A percentile compares a stretch with the other conserved stretches of the same genome.
Evolutionary conservation across 2,329 filamentous ascomycete species (phyloP).

Genomic region (Neonectria magnoliae): DNA sequence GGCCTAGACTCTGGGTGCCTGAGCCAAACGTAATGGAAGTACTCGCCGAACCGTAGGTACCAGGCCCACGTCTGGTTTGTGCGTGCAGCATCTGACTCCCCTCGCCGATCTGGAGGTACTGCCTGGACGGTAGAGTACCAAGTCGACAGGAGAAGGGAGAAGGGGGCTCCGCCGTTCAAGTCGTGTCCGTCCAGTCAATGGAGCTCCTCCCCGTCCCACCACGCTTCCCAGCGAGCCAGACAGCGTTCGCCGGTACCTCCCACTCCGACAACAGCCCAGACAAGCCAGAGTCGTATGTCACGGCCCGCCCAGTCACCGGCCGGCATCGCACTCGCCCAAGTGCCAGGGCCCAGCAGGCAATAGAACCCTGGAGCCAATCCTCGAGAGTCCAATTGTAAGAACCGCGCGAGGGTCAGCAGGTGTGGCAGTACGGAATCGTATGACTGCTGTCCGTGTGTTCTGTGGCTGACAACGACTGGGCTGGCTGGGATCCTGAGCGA

Average conservation of each 20-base stretch:
- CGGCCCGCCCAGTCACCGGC: conserved; percentile 25
- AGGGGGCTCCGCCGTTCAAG: conserved; percentile 18
- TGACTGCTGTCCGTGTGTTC: conserved; percentile 23
- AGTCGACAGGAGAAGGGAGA: not conserved
- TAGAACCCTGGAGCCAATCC: conserved; percentile 38
- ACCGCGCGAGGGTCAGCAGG: conserved; percentile 40
- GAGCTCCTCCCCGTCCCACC: conserved; percentile 19
- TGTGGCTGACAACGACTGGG: conserved; percentile 8
- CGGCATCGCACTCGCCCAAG: conserved; percentile 16
- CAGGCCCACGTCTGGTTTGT: conserved; percentile 11
- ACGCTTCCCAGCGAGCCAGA: not conserved
- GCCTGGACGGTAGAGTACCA: too few species aligned
- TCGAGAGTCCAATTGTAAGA: conserved; percentile 33
- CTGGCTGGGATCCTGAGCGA: not conserved
- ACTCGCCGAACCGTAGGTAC: conserved; percentile 1
- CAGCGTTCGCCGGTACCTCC: conserved; percentile 16
- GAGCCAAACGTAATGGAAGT: too few species aligned
- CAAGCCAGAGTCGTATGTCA: conserved; percentile 34
- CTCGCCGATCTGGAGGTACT: not conserved
- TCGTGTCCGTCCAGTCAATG: conserved; percentile 18
- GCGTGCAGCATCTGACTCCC: not conserved
- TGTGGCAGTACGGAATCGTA: conserved; percentile 45
- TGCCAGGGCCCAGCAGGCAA: conserved; percentile 6
- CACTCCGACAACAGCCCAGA: conserved; percentile 24
- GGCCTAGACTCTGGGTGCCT: not conserved